These are phyloP conservation scores for Macadamia integrifolia DNA, from an alignment of 164 flowering plant genomes.

Conservation along the genomic window DNA sequence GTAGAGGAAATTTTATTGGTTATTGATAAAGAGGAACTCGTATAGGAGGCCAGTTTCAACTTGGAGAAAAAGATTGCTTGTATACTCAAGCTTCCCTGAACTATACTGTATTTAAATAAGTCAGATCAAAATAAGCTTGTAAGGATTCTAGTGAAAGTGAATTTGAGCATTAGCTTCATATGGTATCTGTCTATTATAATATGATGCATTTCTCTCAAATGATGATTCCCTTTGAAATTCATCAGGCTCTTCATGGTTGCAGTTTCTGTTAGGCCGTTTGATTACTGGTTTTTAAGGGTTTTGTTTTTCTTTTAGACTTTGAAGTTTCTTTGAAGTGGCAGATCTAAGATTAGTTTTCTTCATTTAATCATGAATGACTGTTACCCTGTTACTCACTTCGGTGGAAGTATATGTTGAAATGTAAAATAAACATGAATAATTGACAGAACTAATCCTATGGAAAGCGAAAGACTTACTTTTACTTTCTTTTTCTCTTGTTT, in stretches of 20 bases:
- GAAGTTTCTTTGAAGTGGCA: neutral
- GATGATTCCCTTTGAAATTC: no score
- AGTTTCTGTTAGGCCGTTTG: neutral
- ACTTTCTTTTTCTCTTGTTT: no score
- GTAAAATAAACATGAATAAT: neutral
- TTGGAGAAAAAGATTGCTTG: neutral
- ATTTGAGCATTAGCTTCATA: neutral
- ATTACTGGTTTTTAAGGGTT: neutral
- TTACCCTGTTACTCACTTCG: neutral
- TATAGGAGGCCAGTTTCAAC: slow-evolving; percentile 1
- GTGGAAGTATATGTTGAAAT: neutral
- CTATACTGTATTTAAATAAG: neutral
- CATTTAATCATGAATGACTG: neutral
- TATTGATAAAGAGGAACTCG: neutral
- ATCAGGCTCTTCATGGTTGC: no score
- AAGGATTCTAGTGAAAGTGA: neutral
- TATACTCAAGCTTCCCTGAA: slow-evolving; percentile 5
- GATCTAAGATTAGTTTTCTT: neutral
- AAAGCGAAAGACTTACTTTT: neutral
- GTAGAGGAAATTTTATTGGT: slow-evolving; percentile 20
- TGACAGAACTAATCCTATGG: neutral
- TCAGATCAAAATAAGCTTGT: neutral
- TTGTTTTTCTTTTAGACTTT: neutral
- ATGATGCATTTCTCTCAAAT: neutral
- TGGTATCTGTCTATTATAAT: neutral